Base-by-base conservation (phyloP, 768 basidiomycete species). In the Sarcodon aspratus region DNA sequence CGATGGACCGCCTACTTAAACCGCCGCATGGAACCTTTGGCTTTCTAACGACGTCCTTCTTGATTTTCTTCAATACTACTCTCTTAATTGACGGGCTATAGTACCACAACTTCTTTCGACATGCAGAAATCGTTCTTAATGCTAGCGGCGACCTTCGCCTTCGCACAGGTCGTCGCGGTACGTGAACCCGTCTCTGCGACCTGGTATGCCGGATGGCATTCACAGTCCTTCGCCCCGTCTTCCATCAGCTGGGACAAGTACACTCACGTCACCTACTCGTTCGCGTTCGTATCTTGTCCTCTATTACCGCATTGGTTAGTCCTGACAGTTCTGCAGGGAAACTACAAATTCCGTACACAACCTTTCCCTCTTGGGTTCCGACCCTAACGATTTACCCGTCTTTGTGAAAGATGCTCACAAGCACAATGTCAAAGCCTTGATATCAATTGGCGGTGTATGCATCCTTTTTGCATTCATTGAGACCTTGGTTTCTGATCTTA, bases 161-260 rank as follows among this genome's bases (percentile, higher is more conserved):
- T 27, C 21, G 21, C 21, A 27, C 21, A 2, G 3, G 21, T 27
- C 21, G 3, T 27, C 21, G 21, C 21, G 21, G 2, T 5, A 27
- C 21, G 5, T 27, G 3, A 3, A 27, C 21, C 21, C 21, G 63
- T 80, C 13, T 69, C 75, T 3, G 63, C 74, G 33, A 71, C 72
- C 1, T 82, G 78, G 77, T 78, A 73, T 54, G 67, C 79, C 13
- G 70, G 69, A n/a, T 80, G 76, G 75, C 64, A 72, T 47, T 64
- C 63, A 6, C 48, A 53, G 21, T 54, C 66, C 45, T 65, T 71
- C 53, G 59, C 76, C 10, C 67, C 75, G 3, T 56, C 56, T 36
- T 59, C 65, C 10, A 66, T 82, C 49, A 69, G 73, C 18, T 82
- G 79, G 79, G 50, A 61, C 32, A 78, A 77, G 56, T 80, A 79